Evolutionary conservation across 805 yeast genomes (phyloP).

Genomic region (Allodekkera sacchari): DNA sequence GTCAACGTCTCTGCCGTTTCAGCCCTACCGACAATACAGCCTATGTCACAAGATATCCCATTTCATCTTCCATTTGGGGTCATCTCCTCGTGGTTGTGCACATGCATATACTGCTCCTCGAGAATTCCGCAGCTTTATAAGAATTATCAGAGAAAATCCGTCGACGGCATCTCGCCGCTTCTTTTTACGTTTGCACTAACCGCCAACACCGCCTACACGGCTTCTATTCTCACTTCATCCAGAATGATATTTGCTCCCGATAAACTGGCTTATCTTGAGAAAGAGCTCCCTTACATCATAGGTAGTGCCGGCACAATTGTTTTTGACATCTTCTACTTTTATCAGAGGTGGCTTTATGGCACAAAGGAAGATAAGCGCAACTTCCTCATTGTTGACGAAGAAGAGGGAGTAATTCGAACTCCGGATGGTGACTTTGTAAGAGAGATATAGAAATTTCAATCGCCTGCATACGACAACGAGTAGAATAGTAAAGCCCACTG

Average conservation of each 20-base stretch:
- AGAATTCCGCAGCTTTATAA: constrained; percentile 79
- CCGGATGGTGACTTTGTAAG: no score
- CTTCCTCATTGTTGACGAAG: no score
- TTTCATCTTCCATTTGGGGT: constrained; percentile 23
- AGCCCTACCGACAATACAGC: no score
- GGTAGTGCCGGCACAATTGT: constrained; percentile 82
- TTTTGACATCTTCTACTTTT: constrained; percentile 66
- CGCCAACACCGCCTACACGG: constrained; percentile 71
- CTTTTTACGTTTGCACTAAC: constrained; percentile 70
- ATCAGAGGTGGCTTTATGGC: constrained; percentile 40
- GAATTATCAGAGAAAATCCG: constrained; percentile 71
- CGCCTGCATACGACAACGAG: no score
- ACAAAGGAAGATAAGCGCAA: no score
- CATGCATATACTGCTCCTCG: constrained; percentile 64
- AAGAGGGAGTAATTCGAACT: no score
- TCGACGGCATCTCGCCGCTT: constrained; percentile 77
- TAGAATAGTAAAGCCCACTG: no score
- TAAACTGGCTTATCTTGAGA: constrained; percentile 41
- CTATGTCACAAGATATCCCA: no score
- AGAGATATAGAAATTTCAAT: no score
- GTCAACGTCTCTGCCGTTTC: no score
- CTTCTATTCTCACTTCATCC: constrained; percentile 64
- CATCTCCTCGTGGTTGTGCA: constrained; percentile 70
- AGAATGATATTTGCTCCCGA: constrained; percentile 33
- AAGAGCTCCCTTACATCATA: constrained; percentile 72